Evolutionary conservation across 78 protist genomes (phyloP).

Genomic region (Dictyostelium purpureum): DNA sequence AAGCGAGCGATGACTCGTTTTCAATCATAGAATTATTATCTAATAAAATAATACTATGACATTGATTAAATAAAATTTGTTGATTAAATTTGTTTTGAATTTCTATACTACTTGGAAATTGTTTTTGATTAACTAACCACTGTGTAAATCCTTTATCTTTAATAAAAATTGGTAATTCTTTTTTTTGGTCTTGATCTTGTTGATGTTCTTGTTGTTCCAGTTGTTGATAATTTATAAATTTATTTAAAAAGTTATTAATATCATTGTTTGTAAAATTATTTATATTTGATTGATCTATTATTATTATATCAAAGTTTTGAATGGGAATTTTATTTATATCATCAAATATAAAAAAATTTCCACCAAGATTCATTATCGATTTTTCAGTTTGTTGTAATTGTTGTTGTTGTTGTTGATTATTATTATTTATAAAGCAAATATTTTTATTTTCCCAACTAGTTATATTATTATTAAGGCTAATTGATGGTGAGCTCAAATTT

Average conservation of each 20-base stretch:
- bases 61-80: neutral
- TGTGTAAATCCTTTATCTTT: neutral
- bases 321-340: neutral
- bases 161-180: neutral
- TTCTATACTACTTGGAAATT: neutral
- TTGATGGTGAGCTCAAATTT: too few species aligned
- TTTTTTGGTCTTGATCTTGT: neutral
- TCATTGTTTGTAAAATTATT: neutral
- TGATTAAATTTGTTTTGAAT: neutral
- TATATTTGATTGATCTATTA: neutral
- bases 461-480: too few species aligned
- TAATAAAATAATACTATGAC: neutral
- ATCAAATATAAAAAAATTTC: neutral
- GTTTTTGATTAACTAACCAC: neutral
- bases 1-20: neutral
- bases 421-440: neutral
- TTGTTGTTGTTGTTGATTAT: too few species aligned
- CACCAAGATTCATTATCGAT: neutral
- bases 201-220: neutral
- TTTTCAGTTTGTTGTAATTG: too few species aligned
- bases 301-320: neutral
- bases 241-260: neutral
- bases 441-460: neutral
- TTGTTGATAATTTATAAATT: neutral
- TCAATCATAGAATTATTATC: neutral